Evolutionary conservation across 2,329 filamentous ascomycete genomes (phyloP), one percentile per base, ranked within the genome.

Genomic region (Cercospora brassicicola): DNA sequence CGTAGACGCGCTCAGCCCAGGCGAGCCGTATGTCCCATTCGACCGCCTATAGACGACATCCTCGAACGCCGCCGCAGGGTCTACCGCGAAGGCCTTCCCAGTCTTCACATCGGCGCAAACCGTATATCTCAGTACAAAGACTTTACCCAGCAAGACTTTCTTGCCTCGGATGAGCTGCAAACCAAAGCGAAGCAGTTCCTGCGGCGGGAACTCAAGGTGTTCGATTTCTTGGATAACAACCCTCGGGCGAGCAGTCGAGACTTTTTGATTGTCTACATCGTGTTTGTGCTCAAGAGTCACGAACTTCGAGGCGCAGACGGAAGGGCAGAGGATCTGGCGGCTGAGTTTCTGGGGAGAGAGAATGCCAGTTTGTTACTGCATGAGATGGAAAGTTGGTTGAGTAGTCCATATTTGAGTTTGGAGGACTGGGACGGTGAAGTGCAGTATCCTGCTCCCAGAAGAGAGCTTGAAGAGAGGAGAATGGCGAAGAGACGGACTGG

Each of bases 181-280:
- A 91, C 90, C 0, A 89, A 91, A 39, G 93, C 94, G 2, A 86
- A 91, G 6, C 89, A 87, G 69, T 98, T 92, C 87, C 87, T 97
- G 61, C 87, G 93, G 0, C 87, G 94, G 53, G 94, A 98, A 77
- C 82, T 97, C 3, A 88, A 89, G 64, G 92, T 96, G 18, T 97
- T 97, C 73, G 85, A 86, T 15, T 95, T 94, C 74, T 82, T 96
- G 11, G 81, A 84, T 62, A 67, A 62, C 5, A 33, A 74, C 73
- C 66, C 76, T 60, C 60, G 73, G 67, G 62, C 69, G 36, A 62
- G 72, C 20, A 66, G 74, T 74, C 70, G 73, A 10, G 93, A 96
- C 75, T 96, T 94, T 70, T 79, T 97, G 10, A 85, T 97, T 9
- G 92, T 96, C 75, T 97, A 96, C 77, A 88, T 96, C 63, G 81